Conservation (phyloP, 768 basidiomycete species). For the Tephrocybe sp. region DNA sequence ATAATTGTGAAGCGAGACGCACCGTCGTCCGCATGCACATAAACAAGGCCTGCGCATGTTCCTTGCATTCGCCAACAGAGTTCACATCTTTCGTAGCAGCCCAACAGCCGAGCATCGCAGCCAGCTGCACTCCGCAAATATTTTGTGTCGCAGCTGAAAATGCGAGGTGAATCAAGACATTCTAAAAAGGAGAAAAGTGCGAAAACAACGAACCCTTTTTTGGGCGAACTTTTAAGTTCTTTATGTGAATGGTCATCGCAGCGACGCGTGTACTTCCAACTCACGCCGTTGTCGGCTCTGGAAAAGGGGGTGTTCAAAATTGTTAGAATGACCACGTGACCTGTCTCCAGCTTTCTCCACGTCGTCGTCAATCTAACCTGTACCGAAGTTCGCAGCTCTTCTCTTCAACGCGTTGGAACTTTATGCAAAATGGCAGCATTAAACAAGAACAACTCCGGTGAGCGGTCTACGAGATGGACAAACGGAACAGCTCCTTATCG, state of each 20-base stretch:
- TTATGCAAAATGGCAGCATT: slow-evolving; percentile 34
- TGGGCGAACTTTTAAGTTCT: slow-evolving; percentile 78
- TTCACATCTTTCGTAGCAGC: slow-evolving; percentile 66
- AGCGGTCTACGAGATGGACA: background rate
- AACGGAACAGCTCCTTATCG: background rate
- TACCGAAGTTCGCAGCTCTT: slow-evolving; percentile 26
- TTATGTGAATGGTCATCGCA: slow-evolving; percentile 59
- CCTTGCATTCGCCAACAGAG: slow-evolving; percentile 52
- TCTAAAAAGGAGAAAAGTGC: background rate
- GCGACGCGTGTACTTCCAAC: slow-evolving; percentile 4
- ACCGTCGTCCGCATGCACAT: slow-evolving; percentile 87
- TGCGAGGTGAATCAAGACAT: slow-evolving; percentile 3
- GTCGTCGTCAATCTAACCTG: slow-evolving; percentile 7
- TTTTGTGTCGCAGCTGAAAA: slow-evolving; percentile 41
- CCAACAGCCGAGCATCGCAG: slow-evolving; percentile 85
- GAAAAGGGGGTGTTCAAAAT: slow-evolving; percentile 2
- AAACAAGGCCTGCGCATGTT: slow-evolving; percentile 58
- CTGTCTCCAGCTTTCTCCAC: slow-evolving; percentile 11
- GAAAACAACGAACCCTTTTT: slow-evolving; percentile 54
- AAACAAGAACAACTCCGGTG: slow-evolving; percentile 91
- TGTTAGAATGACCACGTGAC: slow-evolving; percentile 16
- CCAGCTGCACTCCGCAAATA: slow-evolving; percentile 67
- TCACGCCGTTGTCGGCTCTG: slow-evolving; percentile 9
- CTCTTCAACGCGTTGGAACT: slow-evolving; percentile 54
- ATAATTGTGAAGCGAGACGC: slow-evolving; percentile 26